These are phyloP conservation scores for Pseudocercospora eumusae DNA, from an alignment of 2,329 filamentous ascomycete genomes.

Conservation along the genomic window DNA sequence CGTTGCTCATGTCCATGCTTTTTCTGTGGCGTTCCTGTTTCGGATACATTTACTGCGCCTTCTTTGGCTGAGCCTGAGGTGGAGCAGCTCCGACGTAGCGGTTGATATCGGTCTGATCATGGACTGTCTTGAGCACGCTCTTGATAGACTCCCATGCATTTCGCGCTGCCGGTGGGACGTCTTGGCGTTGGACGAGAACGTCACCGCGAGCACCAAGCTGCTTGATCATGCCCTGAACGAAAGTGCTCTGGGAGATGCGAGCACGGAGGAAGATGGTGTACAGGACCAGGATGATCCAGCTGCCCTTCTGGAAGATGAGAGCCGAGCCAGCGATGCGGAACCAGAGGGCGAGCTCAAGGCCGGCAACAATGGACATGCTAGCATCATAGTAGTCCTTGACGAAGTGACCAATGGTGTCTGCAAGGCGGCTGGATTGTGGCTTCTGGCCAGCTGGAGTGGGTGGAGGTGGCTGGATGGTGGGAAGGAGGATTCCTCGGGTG, in stretches of 20 bases:
- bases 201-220: constrained; percentile 75
- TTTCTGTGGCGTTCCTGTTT: background rate
- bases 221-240: constrained; percentile 81
- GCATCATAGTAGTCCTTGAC: constrained; percentile 98
- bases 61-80: constrained; percentile 59
- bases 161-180: constrained; percentile 75
- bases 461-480: constrained; percentile 72
- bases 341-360: constrained; percentile 86
- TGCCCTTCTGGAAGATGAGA: constrained; percentile 83
- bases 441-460: constrained; percentile 57
- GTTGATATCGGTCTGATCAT: constrained; percentile 72
- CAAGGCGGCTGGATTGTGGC: constrained; percentile 63
- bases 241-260: constrained; percentile 83
- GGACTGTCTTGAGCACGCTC: constrained; percentile 68
- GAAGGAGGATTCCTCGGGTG: constrained; percentile 88
- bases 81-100: constrained; percentile 25
- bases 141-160: constrained; percentile 82
- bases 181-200: constrained; percentile 79
- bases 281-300: constrained; percentile 80
- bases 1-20: constrained; percentile 14
- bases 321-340: constrained; percentile 77
- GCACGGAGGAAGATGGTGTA: constrained; percentile 94
- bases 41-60: constrained; percentile 55
- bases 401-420: constrained; percentile 84
- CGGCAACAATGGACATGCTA: constrained; percentile 90